Evolutionary conservation across 495 filamentous ascomycete genomes (phyloP).

Genomic region (Neurospora sp.): DNA sequence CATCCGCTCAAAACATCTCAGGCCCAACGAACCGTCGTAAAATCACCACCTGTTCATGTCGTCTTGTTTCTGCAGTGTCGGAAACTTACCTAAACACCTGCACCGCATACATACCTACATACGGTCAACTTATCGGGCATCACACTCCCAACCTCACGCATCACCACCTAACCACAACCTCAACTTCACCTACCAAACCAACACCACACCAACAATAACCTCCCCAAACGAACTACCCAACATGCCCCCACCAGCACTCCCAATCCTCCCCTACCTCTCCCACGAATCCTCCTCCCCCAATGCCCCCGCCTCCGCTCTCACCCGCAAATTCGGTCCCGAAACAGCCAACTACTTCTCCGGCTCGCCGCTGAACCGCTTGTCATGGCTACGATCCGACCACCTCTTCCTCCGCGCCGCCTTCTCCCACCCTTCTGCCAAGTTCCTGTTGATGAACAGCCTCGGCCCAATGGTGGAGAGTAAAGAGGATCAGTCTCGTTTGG

Average conservation of each 20-base stretch:
- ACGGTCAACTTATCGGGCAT: background rate
- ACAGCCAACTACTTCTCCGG: conserved; percentile 93
- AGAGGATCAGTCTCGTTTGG: background rate
- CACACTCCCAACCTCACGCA: background rate
- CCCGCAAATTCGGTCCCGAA: conserved; percentile 80
- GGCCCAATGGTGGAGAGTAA: conserved; percentile 53
- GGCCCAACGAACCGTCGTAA: background rate
- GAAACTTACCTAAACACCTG: background rate
- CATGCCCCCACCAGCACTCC: conserved; percentile 11
- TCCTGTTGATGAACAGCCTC: conserved; percentile 71
- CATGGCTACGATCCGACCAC: conserved; percentile 75
- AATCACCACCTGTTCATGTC: background rate
- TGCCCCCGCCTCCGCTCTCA: conserved; percentile 73
- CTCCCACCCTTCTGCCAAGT: conserved; percentile 55
- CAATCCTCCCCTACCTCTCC: conserved; percentile 34
- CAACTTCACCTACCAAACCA: background rate
- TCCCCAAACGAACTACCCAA: background rate
- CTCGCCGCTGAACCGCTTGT: conserved; percentile 51
- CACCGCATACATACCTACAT: background rate
- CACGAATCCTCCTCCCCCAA: conserved; percentile 54
- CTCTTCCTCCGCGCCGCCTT: conserved; percentile 68
- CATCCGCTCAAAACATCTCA: background rate
- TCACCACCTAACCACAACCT: background rate
- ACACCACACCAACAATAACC: background rate
- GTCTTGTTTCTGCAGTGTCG: background rate